Conservation (phyloP, 768 basidiomycete species). For the Boletellus emodensis region DNA sequence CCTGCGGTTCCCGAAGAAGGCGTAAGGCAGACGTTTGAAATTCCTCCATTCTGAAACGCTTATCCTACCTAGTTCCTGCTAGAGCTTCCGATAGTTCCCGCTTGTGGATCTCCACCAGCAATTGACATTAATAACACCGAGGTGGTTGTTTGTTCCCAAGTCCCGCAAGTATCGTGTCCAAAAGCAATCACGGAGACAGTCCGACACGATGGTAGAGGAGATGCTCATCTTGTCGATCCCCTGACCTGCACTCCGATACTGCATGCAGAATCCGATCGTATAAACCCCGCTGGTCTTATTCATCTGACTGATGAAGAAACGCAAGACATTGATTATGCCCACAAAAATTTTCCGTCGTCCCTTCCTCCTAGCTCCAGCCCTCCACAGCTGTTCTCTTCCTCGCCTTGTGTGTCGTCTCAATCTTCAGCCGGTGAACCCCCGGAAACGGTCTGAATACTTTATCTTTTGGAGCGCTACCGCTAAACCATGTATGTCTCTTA, state of each 20-base stretch:
- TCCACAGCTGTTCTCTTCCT: slow-evolving; percentile 39
- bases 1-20: background rate
- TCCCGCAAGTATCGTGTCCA: background rate
- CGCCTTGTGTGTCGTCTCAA: slow-evolving; percentile 36
- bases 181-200: background rate
- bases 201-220: background rate
- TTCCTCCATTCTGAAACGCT: background rate
- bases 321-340: slow-evolving; percentile 3
- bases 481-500: slow-evolving; percentile 1
- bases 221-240: background rate
- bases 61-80: slow-evolving; percentile 2
- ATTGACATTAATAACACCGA: background rate
- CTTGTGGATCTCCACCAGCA: background rate
- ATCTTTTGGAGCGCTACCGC: background rate
- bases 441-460: slow-evolving; percentile 14
- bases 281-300: background rate
- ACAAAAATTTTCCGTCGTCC: slow-evolving; percentile 17
- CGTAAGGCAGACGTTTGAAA: slow-evolving; percentile 11
- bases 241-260: background rate
- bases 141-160: background rate
- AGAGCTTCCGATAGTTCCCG: background rate
- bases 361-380: slow-evolving; percentile 48
- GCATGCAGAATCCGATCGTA: background rate
- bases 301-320: background rate
- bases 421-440: slow-evolving; percentile 20